These are phyloP conservation scores for Pinus albicaulis DNA, from an alignment of 75 land plant species.

Conservation along the genomic window DNA sequence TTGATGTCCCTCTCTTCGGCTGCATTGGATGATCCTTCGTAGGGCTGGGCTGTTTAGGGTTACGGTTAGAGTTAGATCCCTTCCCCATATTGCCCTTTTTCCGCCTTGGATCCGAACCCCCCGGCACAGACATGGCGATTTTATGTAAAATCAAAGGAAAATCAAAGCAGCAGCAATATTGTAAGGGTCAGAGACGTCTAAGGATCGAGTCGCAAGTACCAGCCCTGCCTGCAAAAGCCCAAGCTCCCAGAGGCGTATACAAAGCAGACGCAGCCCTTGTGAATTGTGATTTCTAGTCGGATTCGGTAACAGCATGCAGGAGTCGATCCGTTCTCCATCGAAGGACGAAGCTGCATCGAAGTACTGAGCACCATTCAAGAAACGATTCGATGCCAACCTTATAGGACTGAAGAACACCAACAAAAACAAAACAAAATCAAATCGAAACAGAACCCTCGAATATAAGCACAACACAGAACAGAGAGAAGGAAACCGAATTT, in stretches of 20 bases:
- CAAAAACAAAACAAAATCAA: too few relatives aligned
- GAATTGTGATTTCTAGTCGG: too few relatives aligned
- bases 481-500: too few relatives aligned
- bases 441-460: too few relatives aligned
- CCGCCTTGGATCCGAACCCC: not conserved
- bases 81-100: not conserved
- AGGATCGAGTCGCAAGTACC: slow-evolving; percentile 24
- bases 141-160: not conserved
- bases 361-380: slow-evolving; percentile 3
- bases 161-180: too few relatives aligned
- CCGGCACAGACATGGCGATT: not conserved
- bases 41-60: not conserved
- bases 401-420: too few relatives aligned
- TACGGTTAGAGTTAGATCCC: not conserved
- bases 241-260: slow-evolving; percentile 36
- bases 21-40: not conserved
- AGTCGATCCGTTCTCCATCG: slow-evolving; percentile 3
- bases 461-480: too few relatives aligned
- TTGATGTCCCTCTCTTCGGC: not conserved
- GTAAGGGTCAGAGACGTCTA: slow-evolving; percentile 48
- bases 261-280: slow-evolving; percentile 14
- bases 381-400: slow-evolving; percentile 4
- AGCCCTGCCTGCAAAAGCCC: slow-evolving; percentile 49
- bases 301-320: not conserved
- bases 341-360: slow-evolving; percentile 2